A percentile compares a stretch with the other conserved stretches of the same genome.
Evolutionary conservation across 805 yeast species (phyloP).

Genomic region (Metschnikowia noctiluminum): DNA sequence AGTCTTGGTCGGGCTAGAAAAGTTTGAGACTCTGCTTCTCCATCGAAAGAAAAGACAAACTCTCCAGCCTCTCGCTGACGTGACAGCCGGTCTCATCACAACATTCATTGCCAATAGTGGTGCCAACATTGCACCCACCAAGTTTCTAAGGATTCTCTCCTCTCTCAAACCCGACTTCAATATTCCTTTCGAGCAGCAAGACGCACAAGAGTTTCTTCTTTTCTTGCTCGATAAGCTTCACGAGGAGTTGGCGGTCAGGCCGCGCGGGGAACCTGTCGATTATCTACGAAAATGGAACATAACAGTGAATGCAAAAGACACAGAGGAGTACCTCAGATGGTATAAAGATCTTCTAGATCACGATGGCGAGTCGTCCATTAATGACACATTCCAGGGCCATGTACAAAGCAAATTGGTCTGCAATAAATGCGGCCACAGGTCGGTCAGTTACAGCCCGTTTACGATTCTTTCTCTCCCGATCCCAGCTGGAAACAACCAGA

Average conservation of each 20-base stretch:
- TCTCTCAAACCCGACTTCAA: conserved; percentile 60
- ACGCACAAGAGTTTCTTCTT: conserved; percentile 72
- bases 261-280: conserved; percentile 14
- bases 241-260: conserved; percentile 50
- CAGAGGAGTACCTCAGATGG: conserved; percentile 61
- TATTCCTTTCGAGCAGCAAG: conserved; percentile 77
- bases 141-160: conserved; percentile 53
- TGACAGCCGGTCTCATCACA: conserved; percentile 51
- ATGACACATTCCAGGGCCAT: conserved; percentile 69
- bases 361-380: conserved; percentile 68
- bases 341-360: conserved; percentile 45
- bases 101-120: conserved; percentile 60
- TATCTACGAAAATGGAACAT: conserved; percentile 33
- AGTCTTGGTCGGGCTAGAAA: conserved; percentile 54
- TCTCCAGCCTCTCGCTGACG: conserved; percentile 38
- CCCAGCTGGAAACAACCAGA: conserved; percentile 29
- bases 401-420: conserved; percentile 62
- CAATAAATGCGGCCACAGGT: conserved; percentile 58
- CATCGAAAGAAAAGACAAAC: neutral
- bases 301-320: conserved; percentile 28
- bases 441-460: conserved; percentile 59
- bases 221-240: conserved; percentile 66
- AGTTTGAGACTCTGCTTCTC: conserved; percentile 49
- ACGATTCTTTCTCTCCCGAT: conserved; percentile 62
- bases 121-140: conserved; percentile 60